phyloP scores from a whole-genome alignment of 1,284 basidiomycete genomes.

The Moesziomyces globuligerus region DNA sequence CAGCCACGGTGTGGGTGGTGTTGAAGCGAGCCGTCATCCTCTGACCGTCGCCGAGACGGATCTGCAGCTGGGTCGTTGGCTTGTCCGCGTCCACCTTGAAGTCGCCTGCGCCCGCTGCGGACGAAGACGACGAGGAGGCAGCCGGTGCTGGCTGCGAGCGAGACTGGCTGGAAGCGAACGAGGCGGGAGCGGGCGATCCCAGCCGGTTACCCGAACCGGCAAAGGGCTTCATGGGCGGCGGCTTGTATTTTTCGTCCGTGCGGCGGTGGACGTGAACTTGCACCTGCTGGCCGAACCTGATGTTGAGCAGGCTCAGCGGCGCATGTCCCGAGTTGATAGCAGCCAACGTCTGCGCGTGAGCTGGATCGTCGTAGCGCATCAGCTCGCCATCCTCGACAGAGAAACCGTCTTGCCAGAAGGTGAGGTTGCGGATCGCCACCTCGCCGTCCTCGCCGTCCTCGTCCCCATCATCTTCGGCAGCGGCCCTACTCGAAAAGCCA shows the following conservation, averaged over 20 bases:
- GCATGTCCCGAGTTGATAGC: constrained; percentile 86
- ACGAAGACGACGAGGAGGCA: constrained; percentile 49
- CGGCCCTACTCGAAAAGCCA: constrained; percentile 13
- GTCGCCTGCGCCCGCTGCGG: constrained; percentile 61
- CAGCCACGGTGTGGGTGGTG: constrained; percentile 85
- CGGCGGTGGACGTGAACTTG: constrained; percentile 84
- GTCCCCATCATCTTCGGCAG: constrained; percentile 40
- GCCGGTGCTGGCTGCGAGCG: constrained; percentile 62
- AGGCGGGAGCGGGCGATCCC: constrained; percentile 70
- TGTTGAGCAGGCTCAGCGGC: constrained; percentile 81
- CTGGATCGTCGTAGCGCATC: constrained; percentile 84
- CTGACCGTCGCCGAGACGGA: constrained; percentile 86
- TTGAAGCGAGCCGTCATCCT: constrained; percentile 91
- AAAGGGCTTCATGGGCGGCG: constrained; percentile 73
- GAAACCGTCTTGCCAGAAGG: constrained; percentile 95
- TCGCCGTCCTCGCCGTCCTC: constrained; percentile 70
- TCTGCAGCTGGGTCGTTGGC: constrained; percentile 90
- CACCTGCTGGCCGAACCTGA: constrained; percentile 82
- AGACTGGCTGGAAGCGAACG: constrained; percentile 17
- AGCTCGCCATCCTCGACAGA: constrained; percentile 89
- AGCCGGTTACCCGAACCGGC: constrained; percentile 83
- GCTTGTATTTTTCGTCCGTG: constrained; percentile 78
- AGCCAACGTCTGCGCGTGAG: constrained; percentile 77
- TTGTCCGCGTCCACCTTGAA: constrained; percentile 81
- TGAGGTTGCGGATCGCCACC: constrained; percentile 78